Percentiles rank a stretch among this genome's conserved stretches.
These are phyloP conservation scores for Exidia glandulosa DNA, from an alignment of 768 basidiomycete genomes.

Conservation along the genomic window DNA sequence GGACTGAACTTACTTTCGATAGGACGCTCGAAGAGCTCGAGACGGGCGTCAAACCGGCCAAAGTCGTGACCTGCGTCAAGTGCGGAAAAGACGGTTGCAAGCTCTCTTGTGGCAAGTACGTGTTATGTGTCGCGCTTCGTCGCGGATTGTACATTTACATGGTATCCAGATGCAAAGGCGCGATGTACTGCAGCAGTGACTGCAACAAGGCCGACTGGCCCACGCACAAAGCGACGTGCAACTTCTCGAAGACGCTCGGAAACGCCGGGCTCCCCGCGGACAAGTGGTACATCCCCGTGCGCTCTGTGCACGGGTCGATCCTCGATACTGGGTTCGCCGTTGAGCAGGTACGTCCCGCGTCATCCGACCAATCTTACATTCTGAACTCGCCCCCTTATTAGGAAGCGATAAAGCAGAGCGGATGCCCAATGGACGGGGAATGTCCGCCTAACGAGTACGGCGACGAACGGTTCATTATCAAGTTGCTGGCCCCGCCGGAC, in stretches of 20 bases:
- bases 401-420: neutral
- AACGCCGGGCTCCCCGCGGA: neutral
- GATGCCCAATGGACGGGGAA: neutral
- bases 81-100: neutral
- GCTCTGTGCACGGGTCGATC: neutral
- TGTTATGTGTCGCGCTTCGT: neutral
- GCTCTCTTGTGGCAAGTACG: neutral
- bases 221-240: neutral
- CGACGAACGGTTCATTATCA: neutral
- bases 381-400: neutral
- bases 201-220: neutral
- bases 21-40: neutral
- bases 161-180: neutral
- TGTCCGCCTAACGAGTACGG: neutral
- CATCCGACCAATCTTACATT: neutral
- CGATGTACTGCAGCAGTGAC: neutral
- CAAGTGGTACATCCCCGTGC: neutral
- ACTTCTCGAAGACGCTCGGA: neutral
- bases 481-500: neutral
- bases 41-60: neutral
- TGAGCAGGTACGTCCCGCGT: neutral
- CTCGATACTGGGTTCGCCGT: neutral
- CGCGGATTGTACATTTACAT: neutral
- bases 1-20: neutral
- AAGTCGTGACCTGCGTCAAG: neutral